phyloP scores from a whole-genome alignment of 805 yeast species.

The Starmerella roubikii region DNA sequence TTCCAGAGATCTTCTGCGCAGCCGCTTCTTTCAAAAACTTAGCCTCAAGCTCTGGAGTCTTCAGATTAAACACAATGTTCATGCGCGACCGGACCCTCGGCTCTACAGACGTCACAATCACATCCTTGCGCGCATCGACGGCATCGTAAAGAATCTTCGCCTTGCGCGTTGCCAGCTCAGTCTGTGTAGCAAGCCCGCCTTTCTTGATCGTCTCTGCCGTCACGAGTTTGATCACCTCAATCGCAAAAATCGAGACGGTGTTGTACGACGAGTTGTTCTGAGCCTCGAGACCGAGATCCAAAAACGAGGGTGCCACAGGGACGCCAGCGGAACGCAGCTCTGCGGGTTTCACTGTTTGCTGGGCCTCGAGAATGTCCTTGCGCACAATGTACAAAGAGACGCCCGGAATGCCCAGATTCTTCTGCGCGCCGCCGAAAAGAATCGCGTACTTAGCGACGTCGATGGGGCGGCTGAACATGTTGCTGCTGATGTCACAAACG shows the following conservation, averaged over 20 bases:
- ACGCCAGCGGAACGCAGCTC: conserved; percentile 44
- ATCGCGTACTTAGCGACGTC: conserved; percentile 79
- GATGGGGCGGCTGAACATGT: conserved; percentile 65
- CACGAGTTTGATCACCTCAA: conserved; percentile 73
- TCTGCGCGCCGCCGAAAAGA: conserved; percentile 96
- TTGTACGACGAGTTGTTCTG: conserved; percentile 87
- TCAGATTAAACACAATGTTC: conserved; percentile 84
- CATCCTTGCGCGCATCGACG: conserved; percentile 49
- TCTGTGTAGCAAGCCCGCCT: conserved; percentile 65
- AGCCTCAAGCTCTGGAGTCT: conserved; percentile 46
- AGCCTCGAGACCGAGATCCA: conserved; percentile 75
- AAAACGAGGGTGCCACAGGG: conserved; percentile 81
- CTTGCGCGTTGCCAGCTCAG: conserved; percentile 44
- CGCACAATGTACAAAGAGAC: conserved; percentile 82
- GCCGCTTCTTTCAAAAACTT: conserved; percentile 59
- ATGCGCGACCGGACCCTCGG: conserved; percentile 59
- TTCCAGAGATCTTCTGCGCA: conserved; percentile 48
- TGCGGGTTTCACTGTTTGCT: conserved; percentile 37
- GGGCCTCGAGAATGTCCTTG: conserved; percentile 49
- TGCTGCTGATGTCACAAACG: conserved; percentile 91
- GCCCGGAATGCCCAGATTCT: conserved; percentile 95
- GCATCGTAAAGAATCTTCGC: conserved; percentile 50
- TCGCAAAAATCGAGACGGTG: conserved; percentile 87
- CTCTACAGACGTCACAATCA: conserved; percentile 56
- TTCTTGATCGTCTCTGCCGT: conserved; percentile 43